phyloP scores from a whole-genome alignment of 1,139 yeast genomes.

The Suhomyces ambrosiae region DNA sequence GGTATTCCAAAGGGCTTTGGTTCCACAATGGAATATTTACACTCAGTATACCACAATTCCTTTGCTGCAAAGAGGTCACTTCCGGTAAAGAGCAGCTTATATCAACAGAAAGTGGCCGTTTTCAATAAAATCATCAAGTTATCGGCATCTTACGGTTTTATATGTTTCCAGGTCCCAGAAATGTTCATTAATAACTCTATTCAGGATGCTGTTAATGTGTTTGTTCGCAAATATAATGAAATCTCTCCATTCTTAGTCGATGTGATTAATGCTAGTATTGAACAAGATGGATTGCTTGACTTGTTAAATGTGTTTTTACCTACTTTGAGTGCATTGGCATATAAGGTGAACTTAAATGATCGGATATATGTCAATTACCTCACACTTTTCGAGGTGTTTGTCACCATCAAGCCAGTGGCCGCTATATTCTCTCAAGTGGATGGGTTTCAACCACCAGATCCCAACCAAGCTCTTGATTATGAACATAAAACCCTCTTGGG shows the following conservation, averaged over 20 bases:
- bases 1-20: conserved; percentile 39
- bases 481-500: conserved; percentile 74
- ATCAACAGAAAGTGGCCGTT: conserved; percentile 39
- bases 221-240: conserved; percentile 32
- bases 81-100: conserved; percentile 42
- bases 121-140: conserved; percentile 55
- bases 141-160: conserved; percentile 66
- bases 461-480: conserved; percentile 48
- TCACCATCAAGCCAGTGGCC: conserved; percentile 65
- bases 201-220: conserved; percentile 27
- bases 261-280: conserved; percentile 58
- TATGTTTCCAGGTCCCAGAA: conserved; percentile 70
- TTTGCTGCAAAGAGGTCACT: conserved; percentile 42
- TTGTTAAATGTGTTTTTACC: conserved; percentile 61
- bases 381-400: conserved; percentile 58
- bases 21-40: conserved; percentile 50
- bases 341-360: conserved; percentile 42
- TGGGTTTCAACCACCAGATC: conserved; percentile 51
- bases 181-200: conserved; percentile 54
- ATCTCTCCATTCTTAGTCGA: conserved; percentile 60
- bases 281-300: conserved; percentile 66
- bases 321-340: conserved; percentile 34
- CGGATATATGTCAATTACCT: conserved; percentile 54
- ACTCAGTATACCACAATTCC: conserved; percentile 43
- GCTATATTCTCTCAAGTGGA: conserved; percentile 57